A percentile compares a stretch with the other conserved stretches of the same genome.
Conservation (phyloP, 179 eudicot species). For the Spergularia azorica region DNA sequence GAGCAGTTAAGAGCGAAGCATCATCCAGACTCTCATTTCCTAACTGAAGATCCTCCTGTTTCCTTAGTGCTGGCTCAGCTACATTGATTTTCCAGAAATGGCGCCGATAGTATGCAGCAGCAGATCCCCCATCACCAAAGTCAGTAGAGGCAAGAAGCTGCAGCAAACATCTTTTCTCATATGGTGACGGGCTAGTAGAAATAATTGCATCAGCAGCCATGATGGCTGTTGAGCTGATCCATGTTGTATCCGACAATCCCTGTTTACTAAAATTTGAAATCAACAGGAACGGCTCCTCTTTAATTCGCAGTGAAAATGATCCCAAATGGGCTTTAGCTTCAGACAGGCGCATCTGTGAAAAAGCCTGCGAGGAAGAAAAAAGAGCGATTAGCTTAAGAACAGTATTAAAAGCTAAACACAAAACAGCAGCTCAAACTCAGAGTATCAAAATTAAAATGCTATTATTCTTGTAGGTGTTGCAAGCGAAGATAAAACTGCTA, state of each 20-base stretch:
- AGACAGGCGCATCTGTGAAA: slow-evolving; percentile 95
- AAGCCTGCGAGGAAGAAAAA: slow-evolving; percentile 52
- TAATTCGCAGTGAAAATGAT: slow-evolving; percentile 77
- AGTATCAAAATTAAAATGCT: not conserved
- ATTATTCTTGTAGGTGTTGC: not conserved
- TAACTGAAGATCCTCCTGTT: slow-evolving; percentile 66
- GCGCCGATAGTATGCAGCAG: slow-evolving; percentile 60
- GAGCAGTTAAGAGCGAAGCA: slow-evolving; percentile 73
- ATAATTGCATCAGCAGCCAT: slow-evolving; percentile 95
- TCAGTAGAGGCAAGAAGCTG: slow-evolving; percentile 85
- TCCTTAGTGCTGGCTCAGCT: slow-evolving; percentile 86
- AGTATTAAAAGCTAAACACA: slow-evolving; percentile 1
- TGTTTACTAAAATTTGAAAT: slow-evolving; percentile 43
- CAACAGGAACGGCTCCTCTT: slow-evolving; percentile 59
- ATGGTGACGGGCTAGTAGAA: slow-evolving; percentile 85
- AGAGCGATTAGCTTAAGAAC: not conserved
- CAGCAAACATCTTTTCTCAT: slow-evolving; percentile 88
- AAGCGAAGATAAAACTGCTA: not conserved
- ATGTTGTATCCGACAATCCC: slow-evolving; percentile 50
- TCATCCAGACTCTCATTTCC: slow-evolving; percentile 87
- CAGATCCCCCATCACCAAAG: slow-evolving; percentile 88
- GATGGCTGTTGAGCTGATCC: slow-evolving; percentile 82
- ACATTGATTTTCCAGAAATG: slow-evolving; percentile 90
- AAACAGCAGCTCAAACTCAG: not conserved
- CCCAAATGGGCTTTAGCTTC: slow-evolving; percentile 96